Evolutionary conservation across 2,329 filamentous ascomycete species (phyloP).

Genomic region (Penicillium hesseltinei): DNA sequence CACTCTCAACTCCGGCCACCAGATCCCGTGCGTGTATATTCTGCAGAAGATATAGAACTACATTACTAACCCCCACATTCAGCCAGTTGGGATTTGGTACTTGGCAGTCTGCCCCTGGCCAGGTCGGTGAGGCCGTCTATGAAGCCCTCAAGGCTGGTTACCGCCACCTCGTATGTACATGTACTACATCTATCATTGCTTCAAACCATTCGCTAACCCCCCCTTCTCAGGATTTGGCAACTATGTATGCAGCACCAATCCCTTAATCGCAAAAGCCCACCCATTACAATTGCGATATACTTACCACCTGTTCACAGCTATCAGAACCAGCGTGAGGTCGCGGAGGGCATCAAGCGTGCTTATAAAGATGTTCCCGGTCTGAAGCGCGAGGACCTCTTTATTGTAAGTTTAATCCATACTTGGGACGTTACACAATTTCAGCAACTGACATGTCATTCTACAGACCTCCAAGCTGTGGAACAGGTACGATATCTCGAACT

Average conservation of each 20-base stretch:
- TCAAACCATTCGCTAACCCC: constrained; percentile 11
- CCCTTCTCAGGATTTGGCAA: constrained; percentile 36
- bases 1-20: constrained; percentile 38
- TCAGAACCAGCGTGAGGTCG: constrained; percentile 41
- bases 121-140: constrained; percentile 42
- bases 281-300: not conserved
- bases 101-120: constrained; percentile 41
- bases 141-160: constrained; percentile 42
- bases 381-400: constrained; percentile 44
- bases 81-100: constrained; percentile 43
- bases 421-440: not conserved
- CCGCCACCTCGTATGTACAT: constrained; percentile 37
- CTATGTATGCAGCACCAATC: constrained; percentile 31
- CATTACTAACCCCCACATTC: not conserved
- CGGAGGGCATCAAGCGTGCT: constrained; percentile 35
- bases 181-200: not conserved
- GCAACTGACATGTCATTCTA: not conserved
- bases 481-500: constrained; percentile 15
- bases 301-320: constrained; percentile 24
- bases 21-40: constrained; percentile 39
- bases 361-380: constrained; percentile 40
- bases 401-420: constrained; percentile 26
- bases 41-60: not conserved
- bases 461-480: constrained; percentile 64
- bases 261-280: not conserved